Base-by-base conservation (phyloP, 139 green algal genomes). In the Desmodesmus armatus region DNA sequence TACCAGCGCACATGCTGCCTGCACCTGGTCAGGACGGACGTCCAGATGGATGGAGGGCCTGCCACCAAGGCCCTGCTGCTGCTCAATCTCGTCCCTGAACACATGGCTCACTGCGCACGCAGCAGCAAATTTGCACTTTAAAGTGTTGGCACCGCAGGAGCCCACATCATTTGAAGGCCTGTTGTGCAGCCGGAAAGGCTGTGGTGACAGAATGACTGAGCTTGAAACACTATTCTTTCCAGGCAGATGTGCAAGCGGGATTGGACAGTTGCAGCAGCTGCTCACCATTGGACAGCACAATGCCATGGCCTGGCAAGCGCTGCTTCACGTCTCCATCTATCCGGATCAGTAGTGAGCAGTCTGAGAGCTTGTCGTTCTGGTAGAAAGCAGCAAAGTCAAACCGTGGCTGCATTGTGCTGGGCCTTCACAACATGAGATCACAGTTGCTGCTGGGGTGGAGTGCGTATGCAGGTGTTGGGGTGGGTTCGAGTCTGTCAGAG, bases 381-480 rank as follows among this genome's bases (percentile, higher is more conserved):
- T 72, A 82, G n/a, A 60, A 82, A 0, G 55, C 40, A 47, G 51
- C 43, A 25, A 82, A 82, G 23, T 82, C 40, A 25, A 82, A 80
- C 7, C 19, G 44, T 15, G 73, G 44, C 73, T 29, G 63, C 63
- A 40, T 25, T 31, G 31, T 41, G 3, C 25, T n/a, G n/a, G n/a
- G n/a, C n/a, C n/a, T n/a, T n/a, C n/a, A n/a, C n/a, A n/a, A n/a
- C n/a, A n/a, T n/a, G n/a, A 39, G n/a, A 69, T 7, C 4, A 17
- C 27, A 39, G 60, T 4, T 39, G 60, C 60, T 69, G n/a, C n/a
- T 69, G n/a, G n/a, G 4, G n/a, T 39, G 60, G 60, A 1, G n/a
- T 17, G 13, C 13, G 13, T 58, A 13, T 15, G 17, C 47, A 39
- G 60, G n/a, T 69, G 60, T 69, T n/a, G n/a, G n/a, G 4, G 60